These are phyloP conservation scores for Tillandsia leiboldiana DNA, from an alignment of 176 grass and related monocot genomes.

Conservation along the genomic window DNA sequence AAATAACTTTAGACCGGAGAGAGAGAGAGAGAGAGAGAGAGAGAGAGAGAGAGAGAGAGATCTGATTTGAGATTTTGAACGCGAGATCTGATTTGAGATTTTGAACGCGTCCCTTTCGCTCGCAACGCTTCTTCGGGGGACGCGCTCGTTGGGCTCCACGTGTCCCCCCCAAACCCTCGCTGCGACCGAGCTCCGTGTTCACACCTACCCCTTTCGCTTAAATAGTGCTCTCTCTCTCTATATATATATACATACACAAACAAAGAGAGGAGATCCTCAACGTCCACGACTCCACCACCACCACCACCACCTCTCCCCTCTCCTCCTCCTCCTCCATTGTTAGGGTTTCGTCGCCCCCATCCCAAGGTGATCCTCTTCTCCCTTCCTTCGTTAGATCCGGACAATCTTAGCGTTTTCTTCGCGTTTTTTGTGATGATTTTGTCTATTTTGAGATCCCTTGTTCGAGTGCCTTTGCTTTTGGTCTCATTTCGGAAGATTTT, in stretches of 20 bases:
- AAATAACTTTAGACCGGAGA: background rate
- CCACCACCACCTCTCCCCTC: background rate
- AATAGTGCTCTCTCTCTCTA: too few species aligned
- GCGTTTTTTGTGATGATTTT: too few species aligned
- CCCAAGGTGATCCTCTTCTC: background rate
- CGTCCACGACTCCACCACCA: background rate
- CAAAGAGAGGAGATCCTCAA: background rate
- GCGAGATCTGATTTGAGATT: background rate
- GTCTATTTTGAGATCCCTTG: too few species aligned
- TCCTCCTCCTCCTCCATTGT: background rate
- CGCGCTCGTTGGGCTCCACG: background rate
- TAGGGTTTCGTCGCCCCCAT: background rate
- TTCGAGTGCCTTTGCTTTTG: too few species aligned
- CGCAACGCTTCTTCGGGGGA: background rate
- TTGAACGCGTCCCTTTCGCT: background rate
- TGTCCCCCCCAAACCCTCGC: background rate
- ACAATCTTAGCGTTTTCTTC: too few species aligned
- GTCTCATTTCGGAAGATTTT: too few species aligned
- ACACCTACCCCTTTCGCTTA: background rate
- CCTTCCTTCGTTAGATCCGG: background rate
- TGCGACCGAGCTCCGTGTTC: background rate
- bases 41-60: too few species aligned
- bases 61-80: background rate
- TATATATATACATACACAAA: background rate
- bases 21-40: background rate